phyloP scores from a whole-genome alignment of 176 grass and related monocot genomes.

The Aegilops longissima region DNA sequence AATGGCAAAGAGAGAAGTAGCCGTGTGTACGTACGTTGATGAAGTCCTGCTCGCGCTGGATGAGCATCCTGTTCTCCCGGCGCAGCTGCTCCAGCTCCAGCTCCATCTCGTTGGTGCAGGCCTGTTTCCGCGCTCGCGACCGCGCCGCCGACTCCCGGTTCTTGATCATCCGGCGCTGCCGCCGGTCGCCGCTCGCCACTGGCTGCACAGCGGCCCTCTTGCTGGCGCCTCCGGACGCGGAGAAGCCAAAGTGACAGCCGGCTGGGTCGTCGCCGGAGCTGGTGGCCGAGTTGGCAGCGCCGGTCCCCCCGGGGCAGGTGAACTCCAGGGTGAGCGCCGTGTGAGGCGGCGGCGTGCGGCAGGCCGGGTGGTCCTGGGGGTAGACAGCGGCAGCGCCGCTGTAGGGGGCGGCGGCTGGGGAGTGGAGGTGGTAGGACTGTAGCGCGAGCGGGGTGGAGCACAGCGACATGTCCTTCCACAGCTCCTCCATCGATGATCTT shows the following conservation, averaged over 20 bases:
- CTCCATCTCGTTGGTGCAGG: conserved; percentile 28
- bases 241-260: background rate
- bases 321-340: conserved; percentile 23
- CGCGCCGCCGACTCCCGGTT: conserved; percentile 39
- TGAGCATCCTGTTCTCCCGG: conserved; percentile 20
- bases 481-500: conserved; percentile 22
- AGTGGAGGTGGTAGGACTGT: background rate
- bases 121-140: conserved; percentile 27
- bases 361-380: background rate
- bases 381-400: background rate
- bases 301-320: background rate
- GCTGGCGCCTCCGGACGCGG: background rate
- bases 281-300: background rate
- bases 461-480: conserved; percentile 31
- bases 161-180: conserved; percentile 37
- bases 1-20: too few relatives aligned
- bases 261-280: conserved; percentile 13
- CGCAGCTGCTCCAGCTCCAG: background rate
- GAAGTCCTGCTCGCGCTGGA: conserved; percentile 2
- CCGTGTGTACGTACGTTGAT: background rate
- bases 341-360: background rate
- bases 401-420: background rate
- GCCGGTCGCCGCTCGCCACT: background rate
- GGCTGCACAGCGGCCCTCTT: background rate
- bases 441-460: background rate